These are phyloP conservation scores for Triangularia verruculosa DNA, from an alignment of 2,329 filamentous ascomycete genomes.

Conservation along the genomic window DNA sequence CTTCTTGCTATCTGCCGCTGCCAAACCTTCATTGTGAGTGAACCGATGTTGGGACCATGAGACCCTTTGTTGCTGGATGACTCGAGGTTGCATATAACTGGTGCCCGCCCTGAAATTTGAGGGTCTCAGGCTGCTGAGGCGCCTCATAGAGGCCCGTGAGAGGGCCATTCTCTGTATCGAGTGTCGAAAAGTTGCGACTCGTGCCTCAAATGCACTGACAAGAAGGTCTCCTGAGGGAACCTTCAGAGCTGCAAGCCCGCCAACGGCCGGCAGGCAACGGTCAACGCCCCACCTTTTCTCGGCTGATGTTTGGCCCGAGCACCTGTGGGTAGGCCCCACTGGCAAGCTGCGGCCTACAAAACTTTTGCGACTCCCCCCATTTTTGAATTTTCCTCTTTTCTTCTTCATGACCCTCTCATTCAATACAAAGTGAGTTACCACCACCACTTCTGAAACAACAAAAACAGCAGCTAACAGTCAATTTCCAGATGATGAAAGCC, in stretches of 20 bases:
- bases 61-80: slow-evolving; percentile 1
- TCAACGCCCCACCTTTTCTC: slow-evolving; percentile 14
- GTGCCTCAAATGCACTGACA: not conserved
- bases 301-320: slow-evolving; percentile 18
- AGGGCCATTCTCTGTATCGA: slow-evolving; percentile 20
- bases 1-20: not conserved
- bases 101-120: not conserved
- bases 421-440: slow-evolving; percentile 81
- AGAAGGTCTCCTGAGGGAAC: not conserved
- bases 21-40: not conserved
- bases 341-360: slow-evolving; percentile 26
- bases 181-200: not conserved
- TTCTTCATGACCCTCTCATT: slow-evolving; percentile 85
- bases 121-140: slow-evolving; percentile 15
- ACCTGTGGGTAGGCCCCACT: slow-evolving; percentile 16
- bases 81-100: slow-evolving; percentile 1
- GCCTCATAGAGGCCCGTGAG: slow-evolving; percentile 20
- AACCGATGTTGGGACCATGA: not conserved
- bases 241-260: not conserved
- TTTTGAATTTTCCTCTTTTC: slow-evolving; percentile 44
- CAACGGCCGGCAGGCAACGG: not conserved
- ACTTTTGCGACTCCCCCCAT: slow-evolving; percentile 28
- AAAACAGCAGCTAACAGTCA: slow-evolving; percentile 15
- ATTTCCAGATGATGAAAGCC: slow-evolving; percentile 95
- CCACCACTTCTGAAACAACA: not conserved